Evolutionary conservation across 106 monocot species (phyloP), one percentile per base, ranked within the genome.

Genomic region (Allium fistulosum): DNA sequence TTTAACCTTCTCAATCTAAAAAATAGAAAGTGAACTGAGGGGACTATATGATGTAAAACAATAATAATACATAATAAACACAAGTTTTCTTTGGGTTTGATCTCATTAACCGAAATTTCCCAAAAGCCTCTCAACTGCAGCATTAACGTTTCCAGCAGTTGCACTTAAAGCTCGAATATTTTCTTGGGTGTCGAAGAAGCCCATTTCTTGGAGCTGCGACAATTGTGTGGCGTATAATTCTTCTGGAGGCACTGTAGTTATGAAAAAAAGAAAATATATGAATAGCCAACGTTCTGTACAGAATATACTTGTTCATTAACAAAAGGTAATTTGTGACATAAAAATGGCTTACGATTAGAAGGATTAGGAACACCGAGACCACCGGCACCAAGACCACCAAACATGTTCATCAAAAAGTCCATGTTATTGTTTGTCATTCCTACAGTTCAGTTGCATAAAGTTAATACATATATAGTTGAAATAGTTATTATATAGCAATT

Each of bases 361-460:
- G 74, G 68, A 48, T 74, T 80, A 17, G 90, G 75, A 62, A 63
- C 72, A 67, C 78, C 64, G 12, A 87, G 74, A 67, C 88, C 81
- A 55, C 86, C 86, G 66, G 77, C 79, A 37, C 91, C 91, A 65
- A 85, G 79, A 17, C 85, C 94, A 63, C 83, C 79, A 51, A 97
- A 87, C 82, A 97, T 77, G 78, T 84, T 89, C 96, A 92, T 92
- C 70, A 97, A 75, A n/a, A 76, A 62, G 7, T 97, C 82, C 69
- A 94, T 58, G 59, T 22, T 79, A 45, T 63, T 50, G 66, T 67
- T 78, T 48, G 58, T 61, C 11, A 64, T 71, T 37, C 87, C 90
- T 75, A 63, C 45, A 56, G 18, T 15, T 46, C 66, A 66, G 14
- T 17, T 9, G 46, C 13, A 66, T 7, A 17, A 49, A 17, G 50